Base-by-base conservation (phyloP, 202 grass and related monocot genomes). In the Cymbopogon flexuosus region DNA sequence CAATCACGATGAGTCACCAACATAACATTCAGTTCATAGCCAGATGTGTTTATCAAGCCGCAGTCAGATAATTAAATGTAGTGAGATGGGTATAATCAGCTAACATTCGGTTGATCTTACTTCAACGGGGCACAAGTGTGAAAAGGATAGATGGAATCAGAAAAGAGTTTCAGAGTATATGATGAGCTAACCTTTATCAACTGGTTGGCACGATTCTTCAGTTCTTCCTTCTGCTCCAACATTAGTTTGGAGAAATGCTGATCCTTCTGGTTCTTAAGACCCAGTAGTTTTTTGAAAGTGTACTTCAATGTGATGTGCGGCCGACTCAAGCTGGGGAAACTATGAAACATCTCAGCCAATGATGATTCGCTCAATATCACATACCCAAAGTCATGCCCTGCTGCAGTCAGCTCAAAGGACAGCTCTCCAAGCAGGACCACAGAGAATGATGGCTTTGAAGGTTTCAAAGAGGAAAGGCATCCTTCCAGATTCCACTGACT, bases 231-330 rank as follows among this genome's bases (percentile, higher is more conserved):
- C 29, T 95, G 90, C 71, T 91, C 84, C 7, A 65, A 30, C 54
- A 99, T 87, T 60, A 86, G 88, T 47, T 89, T 24, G 16, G 70
- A 79, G 66, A 95, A 89, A 29, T 74, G 83, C 59, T 87, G 39
- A 85, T 84, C 80, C 59, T 88, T 90, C 79, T 92, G 90, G 70
- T 88, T 88, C 80, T 88, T 94, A 67, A 90, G 86, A 30, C 84
- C 79, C 78, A 98, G 45, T 12, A 98, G 82, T 54, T 94, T 93
- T 60, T 81, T 98, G 59, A 93, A 84, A 40, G 92, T 89, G 83
- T 98, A 98, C 84, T 90, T 95, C 16, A 92, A 57, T 15, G 92
- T 98, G 84, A 70, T 73, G 64, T 98, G 96, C 0, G 96, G 96
- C 2, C 84, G 84, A 75, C 84, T 93, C 84, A 93, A 88, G 65